Percentiles rank a stretch among this genome's conserved stretches.
phyloP scores from a whole-genome alignment of 2,329 filamentous ascomycete genomes.

The Tolypocladium cylindrosporum region DNA sequence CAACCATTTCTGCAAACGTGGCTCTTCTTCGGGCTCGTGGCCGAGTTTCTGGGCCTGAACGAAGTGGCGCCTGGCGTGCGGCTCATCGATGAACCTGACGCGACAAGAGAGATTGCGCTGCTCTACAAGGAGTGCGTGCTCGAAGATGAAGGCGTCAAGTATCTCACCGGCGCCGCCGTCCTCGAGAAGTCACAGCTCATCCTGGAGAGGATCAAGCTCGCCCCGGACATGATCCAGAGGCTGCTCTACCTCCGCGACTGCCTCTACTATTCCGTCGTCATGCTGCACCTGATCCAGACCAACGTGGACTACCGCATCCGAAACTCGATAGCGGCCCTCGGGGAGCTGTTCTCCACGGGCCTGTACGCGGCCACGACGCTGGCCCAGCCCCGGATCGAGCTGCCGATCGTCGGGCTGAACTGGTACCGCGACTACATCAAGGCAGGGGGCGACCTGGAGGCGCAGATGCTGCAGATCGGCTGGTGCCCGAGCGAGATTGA shows the following conservation, averaged over 20 bases:
- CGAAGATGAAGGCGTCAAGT: constrained; percentile 1
- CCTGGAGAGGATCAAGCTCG: constrained; percentile 4
- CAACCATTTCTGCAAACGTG: constrained; percentile 20
- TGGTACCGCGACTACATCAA: constrained; percentile 10
- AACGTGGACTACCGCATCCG: constrained; percentile 13
- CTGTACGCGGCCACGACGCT: constrained; percentile 1
- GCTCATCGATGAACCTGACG: constrained; percentile 3
- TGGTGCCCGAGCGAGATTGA: constrained; percentile 23
- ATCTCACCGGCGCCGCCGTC: constrained; percentile 2
- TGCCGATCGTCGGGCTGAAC: constrained; percentile 7
- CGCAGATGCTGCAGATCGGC: constrained; percentile 15
- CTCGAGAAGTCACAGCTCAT: constrained; percentile 3
- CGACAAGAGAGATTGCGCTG: constrained; percentile 6
- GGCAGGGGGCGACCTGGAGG: constrained; percentile 9
- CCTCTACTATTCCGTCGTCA: constrained; percentile 7
- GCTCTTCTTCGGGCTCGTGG: constrained; percentile 21
- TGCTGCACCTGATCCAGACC: constrained; percentile 7
- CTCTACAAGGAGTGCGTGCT: constrained; percentile 4
- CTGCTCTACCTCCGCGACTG: constrained; percentile 10
- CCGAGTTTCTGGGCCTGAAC: constrained; percentile 18
- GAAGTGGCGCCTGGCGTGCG: constrained; percentile 7
- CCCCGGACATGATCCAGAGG: constrained; percentile 4
- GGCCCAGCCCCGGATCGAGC: constrained; percentile 3
- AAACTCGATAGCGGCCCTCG: constrained; percentile 16
- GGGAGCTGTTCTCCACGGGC: constrained; percentile 13